A percentile compares a stretch with the other conserved stretches of the same genome.
Conservation (phyloP, 139 green algal genomes). For the Pseudopediastrum boryanum region DNA sequence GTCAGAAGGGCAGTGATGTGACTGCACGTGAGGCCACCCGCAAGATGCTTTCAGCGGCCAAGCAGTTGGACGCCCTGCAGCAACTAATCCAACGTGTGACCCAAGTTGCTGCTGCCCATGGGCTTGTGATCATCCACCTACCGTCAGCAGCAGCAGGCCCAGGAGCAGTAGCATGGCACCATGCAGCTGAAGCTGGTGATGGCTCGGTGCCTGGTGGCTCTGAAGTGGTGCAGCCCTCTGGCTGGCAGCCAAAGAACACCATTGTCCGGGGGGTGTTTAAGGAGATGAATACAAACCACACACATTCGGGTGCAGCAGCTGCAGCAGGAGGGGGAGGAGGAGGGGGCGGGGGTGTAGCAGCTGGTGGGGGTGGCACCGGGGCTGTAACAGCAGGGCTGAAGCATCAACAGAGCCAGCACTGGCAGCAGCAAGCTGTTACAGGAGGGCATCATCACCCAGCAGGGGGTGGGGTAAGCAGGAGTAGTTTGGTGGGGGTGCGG, state of each 20-base stretch:
- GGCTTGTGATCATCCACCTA: conserved; percentile 2
- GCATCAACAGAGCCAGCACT: too few relatives aligned
- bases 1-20: conserved; percentile 76
- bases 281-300: too few relatives aligned
- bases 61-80: conserved; percentile 61
- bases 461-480: too few relatives aligned
- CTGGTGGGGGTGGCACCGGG: too few relatives aligned
- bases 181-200: not conserved
- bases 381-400: too few relatives aligned
- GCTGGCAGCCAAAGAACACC: conserved; percentile 58
- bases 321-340: too few relatives aligned
- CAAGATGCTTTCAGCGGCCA: conserved; percentile 57
- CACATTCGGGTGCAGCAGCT: too few relatives aligned
- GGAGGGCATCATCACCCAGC: too few relatives aligned
- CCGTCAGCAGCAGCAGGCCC: conserved; percentile 3
- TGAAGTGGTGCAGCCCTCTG: conserved; percentile 25
- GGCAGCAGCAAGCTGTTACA: too few relatives aligned
- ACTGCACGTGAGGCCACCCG: conserved; percentile 67
- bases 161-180: conserved; percentile 25
- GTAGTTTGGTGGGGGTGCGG: too few relatives aligned
- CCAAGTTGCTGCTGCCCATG: conserved; percentile 1
- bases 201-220: conserved; percentile 9
- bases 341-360: too few relatives aligned
- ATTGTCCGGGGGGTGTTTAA: conserved; percentile 49
- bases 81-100: conserved; percentile 48